These are phyloP conservation scores for Aspergillus transmontanensis DNA, from an alignment of 2,329 filamentous ascomycete genomes.

Conservation along the genomic window DNA sequence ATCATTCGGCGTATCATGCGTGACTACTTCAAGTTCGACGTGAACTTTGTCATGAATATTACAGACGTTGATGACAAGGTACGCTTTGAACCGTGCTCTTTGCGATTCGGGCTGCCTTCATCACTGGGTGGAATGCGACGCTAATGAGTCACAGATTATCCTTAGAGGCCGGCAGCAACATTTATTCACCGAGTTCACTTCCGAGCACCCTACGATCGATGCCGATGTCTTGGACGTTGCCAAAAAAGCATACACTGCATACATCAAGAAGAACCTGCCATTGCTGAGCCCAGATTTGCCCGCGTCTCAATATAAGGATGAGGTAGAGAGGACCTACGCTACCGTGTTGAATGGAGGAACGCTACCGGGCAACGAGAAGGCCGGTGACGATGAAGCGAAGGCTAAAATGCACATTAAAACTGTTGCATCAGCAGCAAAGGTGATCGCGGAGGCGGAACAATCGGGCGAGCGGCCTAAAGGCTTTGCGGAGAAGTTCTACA, in stretches of 20 bases:
- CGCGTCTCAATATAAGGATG: constrained; percentile 51
- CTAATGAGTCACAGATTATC: constrained; percentile 55
- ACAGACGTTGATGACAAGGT: constrained; percentile 81
- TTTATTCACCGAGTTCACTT: constrained; percentile 70
- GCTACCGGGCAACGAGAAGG: constrained; percentile 55
- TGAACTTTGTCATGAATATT: constrained; percentile 91
- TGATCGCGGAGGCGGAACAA: constrained; percentile 44
- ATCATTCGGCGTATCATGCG: constrained; percentile 80
- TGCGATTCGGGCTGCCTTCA: not conserved
- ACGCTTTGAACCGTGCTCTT: constrained; percentile 7
- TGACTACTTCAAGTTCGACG: constrained; percentile 80
- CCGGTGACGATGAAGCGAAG: constrained; percentile 81
- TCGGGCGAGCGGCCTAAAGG: constrained; percentile 24
- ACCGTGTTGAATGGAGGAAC: constrained; percentile 58
- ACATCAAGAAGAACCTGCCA: constrained; percentile 69
- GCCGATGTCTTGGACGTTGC: constrained; percentile 52
- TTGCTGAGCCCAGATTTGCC: constrained; percentile 48
- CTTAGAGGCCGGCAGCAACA: constrained; percentile 73
- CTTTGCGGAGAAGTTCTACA: constrained; percentile 54
- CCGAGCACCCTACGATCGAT: constrained; percentile 48
- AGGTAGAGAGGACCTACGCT: constrained; percentile 55
- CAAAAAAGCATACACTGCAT: constrained; percentile 56
- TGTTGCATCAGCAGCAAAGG: constrained; percentile 55
- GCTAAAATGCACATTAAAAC: constrained; percentile 84
- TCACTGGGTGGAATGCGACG: not conserved